Percentiles rank a stretch among this genome's conserved stretches.
Conservation (phyloP, 495 filamentous ascomycete species). For the Haplographium delicatum region DNA sequence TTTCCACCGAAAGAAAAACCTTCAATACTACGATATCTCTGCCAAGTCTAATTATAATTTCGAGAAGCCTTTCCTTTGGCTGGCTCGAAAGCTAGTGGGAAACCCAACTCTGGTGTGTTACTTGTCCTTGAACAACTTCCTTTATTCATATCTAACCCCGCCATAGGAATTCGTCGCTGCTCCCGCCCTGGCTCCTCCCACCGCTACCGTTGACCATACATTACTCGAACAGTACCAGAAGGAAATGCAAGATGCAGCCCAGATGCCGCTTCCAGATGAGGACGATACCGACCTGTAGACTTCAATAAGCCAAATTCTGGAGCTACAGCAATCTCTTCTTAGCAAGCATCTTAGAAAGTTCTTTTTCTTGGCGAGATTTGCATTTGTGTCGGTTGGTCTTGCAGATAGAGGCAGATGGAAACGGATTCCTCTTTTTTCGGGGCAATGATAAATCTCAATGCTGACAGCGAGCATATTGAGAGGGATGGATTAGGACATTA, state of each 20-base stretch:
- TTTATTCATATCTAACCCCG: constrained; percentile 6
- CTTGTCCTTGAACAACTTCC: not conserved
- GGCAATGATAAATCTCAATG: constrained; percentile 18
- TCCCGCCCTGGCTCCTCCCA: constrained; percentile 88
- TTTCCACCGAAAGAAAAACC: constrained; percentile 99
- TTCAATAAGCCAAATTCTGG: not conserved
- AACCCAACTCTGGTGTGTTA: constrained; percentile 83
- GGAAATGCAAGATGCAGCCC: constrained; percentile 81
- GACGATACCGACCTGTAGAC: constrained; percentile 67
- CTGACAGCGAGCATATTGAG: constrained; percentile 11
- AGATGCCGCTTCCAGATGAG: constrained; percentile 90
- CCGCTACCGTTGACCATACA: constrained; percentile 76
- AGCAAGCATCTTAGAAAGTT: constrained; percentile 26
- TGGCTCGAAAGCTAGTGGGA: constrained; percentile 96
- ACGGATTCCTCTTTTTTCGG: constrained; percentile 14
- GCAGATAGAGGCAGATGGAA: constrained; percentile 23
- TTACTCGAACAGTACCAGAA: constrained; percentile 76
- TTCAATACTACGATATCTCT: constrained; percentile 99
- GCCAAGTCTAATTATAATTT: constrained; percentile 99
- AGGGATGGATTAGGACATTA: constrained; percentile 19
- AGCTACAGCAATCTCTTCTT: constrained; percentile 12
- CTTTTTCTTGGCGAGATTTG: constrained; percentile 24
- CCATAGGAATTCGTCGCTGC: constrained; percentile 92
- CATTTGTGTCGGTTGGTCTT: constrained; percentile 23
- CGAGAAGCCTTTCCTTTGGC: constrained; percentile 99